These are phyloP conservation scores for Aspergillus pseudoterreus DNA, from an alignment of 2,329 filamentous ascomycete species.

Conservation along the genomic window DNA sequence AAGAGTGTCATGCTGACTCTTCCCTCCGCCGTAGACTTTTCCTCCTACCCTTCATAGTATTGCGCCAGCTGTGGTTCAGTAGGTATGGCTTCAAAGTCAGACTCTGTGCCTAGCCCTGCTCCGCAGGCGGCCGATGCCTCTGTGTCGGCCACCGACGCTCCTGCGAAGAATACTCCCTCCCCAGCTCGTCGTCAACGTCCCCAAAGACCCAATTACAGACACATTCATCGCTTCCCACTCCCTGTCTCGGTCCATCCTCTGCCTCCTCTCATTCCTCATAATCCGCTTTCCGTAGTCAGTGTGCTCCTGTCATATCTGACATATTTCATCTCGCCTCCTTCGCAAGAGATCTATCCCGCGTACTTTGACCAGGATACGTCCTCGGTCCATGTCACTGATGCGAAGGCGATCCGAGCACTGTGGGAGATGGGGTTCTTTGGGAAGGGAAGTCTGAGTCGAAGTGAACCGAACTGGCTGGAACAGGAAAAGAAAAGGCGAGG, in stretches of 20 bases:
- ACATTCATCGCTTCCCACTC: conserved; percentile 77
- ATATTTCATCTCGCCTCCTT: conserved; percentile 63
- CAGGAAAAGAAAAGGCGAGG: conserved; percentile 72
- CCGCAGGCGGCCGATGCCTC: conserved; percentile 8
- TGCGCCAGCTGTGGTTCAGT: conserved; percentile 20
- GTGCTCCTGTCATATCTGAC: conserved; percentile 73
- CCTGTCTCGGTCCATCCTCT: conserved; percentile 80
- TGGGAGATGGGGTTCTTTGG: conserved; percentile 99
- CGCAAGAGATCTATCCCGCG: conserved; percentile 63
- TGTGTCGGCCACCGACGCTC: conserved; percentile 10
- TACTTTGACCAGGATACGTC: conserved; percentile 78
- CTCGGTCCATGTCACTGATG: conserved; percentile 79
- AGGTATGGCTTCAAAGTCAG: conserved; percentile 24
- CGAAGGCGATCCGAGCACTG: conserved; percentile 69
- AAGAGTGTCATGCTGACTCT: conserved; percentile 22
- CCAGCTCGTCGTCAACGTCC: conserved; percentile 26
- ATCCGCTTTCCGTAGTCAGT: conserved; percentile 82
- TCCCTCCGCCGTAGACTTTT: conserved; percentile 17
- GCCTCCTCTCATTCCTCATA: conserved; percentile 84
- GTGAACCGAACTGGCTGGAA: conserved; percentile 89
- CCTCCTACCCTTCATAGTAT: background rate
- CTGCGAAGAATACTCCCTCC: conserved; percentile 14
- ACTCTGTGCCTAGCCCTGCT: conserved; percentile 15
- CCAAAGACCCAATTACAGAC: conserved; percentile 56
- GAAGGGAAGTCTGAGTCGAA: conserved; percentile 87